Evolutionary conservation across 2,329 filamentous ascomycete species (phyloP).

Genomic region (Xylaria polymorpha): DNA sequence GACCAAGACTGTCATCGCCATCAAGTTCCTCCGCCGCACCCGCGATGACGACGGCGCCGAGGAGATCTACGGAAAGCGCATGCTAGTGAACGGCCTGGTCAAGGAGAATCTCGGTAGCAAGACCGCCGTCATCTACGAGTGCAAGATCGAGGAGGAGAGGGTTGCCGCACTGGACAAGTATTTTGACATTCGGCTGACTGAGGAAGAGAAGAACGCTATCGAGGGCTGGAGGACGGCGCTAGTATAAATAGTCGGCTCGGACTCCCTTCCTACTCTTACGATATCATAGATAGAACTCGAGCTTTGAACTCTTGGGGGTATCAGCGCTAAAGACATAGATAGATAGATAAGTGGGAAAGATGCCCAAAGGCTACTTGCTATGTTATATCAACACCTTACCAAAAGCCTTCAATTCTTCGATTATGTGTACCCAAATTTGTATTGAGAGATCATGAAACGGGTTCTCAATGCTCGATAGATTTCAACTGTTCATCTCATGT

Average conservation of each 20-base stretch:
- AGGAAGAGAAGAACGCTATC: conserved; percentile 55
- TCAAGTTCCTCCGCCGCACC: conserved; percentile 59
- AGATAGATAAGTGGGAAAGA: background rate
- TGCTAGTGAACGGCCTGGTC: conserved; percentile 62
- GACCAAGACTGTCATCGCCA: conserved; percentile 63
- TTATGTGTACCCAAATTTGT: background rate
- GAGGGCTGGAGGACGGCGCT: conserved; percentile 59
- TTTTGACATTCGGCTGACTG: conserved; percentile 36
- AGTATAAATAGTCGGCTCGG: background rate
- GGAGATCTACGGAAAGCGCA: conserved; percentile 64
- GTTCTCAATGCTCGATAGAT: background rate
- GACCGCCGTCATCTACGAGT: conserved; percentile 59
- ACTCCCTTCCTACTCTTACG: background rate
- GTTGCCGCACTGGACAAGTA: conserved; percentile 39
- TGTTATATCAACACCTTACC: background rate
- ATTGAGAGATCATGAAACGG: too few relatives aligned
- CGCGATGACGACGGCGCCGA: conserved; percentile 49
- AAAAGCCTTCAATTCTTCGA: background rate
- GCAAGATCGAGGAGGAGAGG: conserved; percentile 57
- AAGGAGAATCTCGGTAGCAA: conserved; percentile 65
- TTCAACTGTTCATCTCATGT: background rate
- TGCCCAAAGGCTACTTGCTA: background rate
- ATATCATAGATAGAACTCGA: background rate
- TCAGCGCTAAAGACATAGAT: background rate
- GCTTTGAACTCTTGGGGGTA: background rate